Percentiles rank a stretch among this genome's conserved stretches.
Evolutionary conservation across 2,329 filamentous ascomycete genomes (phyloP).

Genomic region (Fusarium denticulatum): DNA sequence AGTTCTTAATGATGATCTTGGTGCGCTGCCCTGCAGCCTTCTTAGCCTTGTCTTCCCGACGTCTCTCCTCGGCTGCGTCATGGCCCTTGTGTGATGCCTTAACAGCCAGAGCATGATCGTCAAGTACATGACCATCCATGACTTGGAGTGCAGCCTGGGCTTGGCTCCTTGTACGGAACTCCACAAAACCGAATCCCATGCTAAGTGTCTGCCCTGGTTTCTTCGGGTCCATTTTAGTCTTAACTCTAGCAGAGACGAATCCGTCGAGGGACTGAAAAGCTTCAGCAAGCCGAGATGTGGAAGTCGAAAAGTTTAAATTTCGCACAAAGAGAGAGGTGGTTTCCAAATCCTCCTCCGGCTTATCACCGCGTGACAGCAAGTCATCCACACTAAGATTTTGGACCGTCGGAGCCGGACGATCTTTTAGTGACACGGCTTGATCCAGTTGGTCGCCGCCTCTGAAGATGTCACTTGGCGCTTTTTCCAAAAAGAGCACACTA

Average conservation of each 20-base stretch:
- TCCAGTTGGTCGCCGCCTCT: constrained; percentile 43
- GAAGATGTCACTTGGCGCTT: constrained; percentile 88
- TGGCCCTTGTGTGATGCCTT: constrained; percentile 87
- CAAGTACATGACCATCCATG: constrained; percentile 92
- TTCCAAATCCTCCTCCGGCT: constrained; percentile 65
- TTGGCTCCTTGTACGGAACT: constrained; percentile 81
- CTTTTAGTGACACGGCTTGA: constrained; percentile 46
- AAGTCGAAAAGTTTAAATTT: constrained; percentile 93
- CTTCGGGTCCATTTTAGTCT: constrained; percentile 94
- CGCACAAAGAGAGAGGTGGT: constrained; percentile 89
- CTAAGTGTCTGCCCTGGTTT: constrained; percentile 86
- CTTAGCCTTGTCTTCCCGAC: constrained; percentile 83
- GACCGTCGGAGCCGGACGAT: constrained; percentile 53
- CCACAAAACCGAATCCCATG: constrained; percentile 97
- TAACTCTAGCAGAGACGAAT: constrained; percentile 88
- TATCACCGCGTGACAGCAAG: constrained; percentile 68
- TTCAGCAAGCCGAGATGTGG: constrained; percentile 77
- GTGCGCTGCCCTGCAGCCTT: constrained; percentile 80
- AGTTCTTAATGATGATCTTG: constrained; percentile 97
- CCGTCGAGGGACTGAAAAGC: constrained; percentile 85
- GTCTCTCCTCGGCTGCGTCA: constrained; percentile 87
- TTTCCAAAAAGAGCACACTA: constrained; percentile 91
- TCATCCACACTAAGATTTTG: constrained; percentile 76
- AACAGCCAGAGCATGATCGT: constrained; percentile 85
- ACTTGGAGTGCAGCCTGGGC: constrained; percentile 81